Conservation (phyloP, 805 yeast species). For the Huiozyma naganishii region DNA sequence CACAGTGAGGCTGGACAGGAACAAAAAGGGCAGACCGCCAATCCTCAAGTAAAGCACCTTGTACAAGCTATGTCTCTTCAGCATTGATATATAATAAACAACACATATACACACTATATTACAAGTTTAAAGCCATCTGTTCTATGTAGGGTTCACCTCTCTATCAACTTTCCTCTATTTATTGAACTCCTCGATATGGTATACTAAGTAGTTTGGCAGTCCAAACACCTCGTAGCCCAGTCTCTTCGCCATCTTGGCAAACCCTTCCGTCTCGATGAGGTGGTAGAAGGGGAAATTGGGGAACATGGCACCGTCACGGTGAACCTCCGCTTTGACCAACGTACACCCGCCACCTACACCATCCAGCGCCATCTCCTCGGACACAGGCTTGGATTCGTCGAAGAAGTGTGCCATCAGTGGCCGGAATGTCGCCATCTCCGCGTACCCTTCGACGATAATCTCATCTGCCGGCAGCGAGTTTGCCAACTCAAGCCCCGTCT, state of each 20-base stretch:
- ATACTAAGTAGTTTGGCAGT: slow-evolving; percentile 87
- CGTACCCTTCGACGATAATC: slow-evolving; percentile 88
- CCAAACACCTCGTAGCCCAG: slow-evolving; percentile 87
- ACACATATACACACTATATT: not conserved
- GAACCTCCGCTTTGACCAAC: slow-evolving; percentile 93
- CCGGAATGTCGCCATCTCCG: slow-evolving; percentile 88
- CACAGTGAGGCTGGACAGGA: slow-evolving; percentile 49
- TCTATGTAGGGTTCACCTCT: too few relatives aligned
- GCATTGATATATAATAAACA: not conserved
- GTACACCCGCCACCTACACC: slow-evolving; percentile 99
- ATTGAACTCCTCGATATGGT: slow-evolving; percentile 67
- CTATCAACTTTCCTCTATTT: not conserved
- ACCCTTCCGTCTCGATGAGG: slow-evolving; percentile 94
- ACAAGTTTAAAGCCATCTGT: too few relatives aligned
- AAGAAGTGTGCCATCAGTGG: slow-evolving; percentile 87
- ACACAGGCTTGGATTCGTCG: slow-evolving; percentile 49
- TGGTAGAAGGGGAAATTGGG: slow-evolving; percentile 97
- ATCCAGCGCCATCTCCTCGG: slow-evolving; percentile 73
- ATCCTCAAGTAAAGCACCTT: slow-evolving; percentile 14
- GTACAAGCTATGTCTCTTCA: not conserved
- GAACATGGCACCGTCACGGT: slow-evolving; percentile 98
- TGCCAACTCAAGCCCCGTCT: slow-evolving; percentile 71
- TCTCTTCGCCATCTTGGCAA: slow-evolving; percentile 95
- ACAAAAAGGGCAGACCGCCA: slow-evolving; percentile 32
- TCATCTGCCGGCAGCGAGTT: slow-evolving; percentile 70